These are phyloP conservation scores for Fagopyrum esculentum DNA, from an alignment of 148 eudicot species.

Conservation along the genomic window DNA sequence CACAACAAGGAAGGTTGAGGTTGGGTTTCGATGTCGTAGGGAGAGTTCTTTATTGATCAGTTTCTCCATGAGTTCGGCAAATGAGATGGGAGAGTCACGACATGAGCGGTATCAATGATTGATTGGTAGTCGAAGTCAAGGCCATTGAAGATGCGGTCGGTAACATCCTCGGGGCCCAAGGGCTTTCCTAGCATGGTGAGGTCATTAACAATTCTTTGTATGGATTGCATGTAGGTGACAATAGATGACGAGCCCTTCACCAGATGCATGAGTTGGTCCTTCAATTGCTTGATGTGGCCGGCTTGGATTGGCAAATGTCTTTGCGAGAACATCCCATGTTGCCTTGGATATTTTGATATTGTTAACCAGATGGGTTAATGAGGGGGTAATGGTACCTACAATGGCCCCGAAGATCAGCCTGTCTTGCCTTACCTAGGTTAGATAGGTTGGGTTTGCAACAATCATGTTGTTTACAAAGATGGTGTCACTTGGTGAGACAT, in stretches of 20 bases:
- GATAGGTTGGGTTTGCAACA: not conserved
- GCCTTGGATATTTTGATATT: not conserved
- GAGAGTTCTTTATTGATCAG: no score
- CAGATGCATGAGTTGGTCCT: not conserved
- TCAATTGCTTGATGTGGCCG: not conserved
- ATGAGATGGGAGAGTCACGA: no score
- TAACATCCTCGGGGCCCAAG: no score
- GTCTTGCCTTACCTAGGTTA: not conserved
- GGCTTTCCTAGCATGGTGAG: no score
- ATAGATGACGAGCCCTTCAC: not conserved
- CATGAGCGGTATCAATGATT: no score
- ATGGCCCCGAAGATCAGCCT: not conserved
- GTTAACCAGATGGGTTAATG: not conserved
- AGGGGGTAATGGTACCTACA: not conserved
- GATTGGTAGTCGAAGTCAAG: no score
- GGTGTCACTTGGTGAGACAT: not conserved
- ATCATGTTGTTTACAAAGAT: not conserved
- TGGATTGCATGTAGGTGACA: not conserved
- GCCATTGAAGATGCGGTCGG: no score
- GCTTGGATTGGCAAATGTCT: not conserved
- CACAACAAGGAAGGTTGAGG: no score
- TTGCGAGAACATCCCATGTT: not conserved
- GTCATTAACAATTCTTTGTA: no score
- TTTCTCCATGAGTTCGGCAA: no score
- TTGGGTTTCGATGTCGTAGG: no score